Evolutionary conservation across 2,329 filamentous ascomycete genomes (phyloP), one percentile per base, ranked within the genome.

Genomic region (Calcarisporium arbuscula): DNA sequence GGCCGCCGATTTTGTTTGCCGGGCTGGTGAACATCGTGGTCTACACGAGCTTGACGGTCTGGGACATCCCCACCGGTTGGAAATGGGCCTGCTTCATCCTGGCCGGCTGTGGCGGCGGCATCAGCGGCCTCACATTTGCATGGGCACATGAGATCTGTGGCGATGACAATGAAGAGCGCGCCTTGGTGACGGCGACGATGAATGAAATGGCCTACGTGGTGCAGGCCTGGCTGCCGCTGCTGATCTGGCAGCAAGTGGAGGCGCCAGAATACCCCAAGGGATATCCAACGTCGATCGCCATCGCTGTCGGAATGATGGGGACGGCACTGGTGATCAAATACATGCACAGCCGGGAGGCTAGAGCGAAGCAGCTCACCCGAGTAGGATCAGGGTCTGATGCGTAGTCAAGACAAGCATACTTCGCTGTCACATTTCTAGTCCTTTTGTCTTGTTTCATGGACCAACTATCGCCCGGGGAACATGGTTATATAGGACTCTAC

Each of bases 161-260:
- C 23, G 64, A 61, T 9, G 65, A 70, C 40, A 70, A 78, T 35
- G 79, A 85, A 52, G 80, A 84, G 56, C 62, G 79, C 8, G 78
- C 80, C 0, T 60, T 85, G 5, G 77, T 84, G 1, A 69, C 80
- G 1, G 80, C 67, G 0, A 59, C 65, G 12, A 84, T 84, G 76
- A 85, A 84, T 40, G 71, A 80, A 49, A 70, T 84, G 60, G 79
- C 78, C 0, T 82, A 83, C 40, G 77, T 82, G 2, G 56, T 85
- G 28, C 78, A 84, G 48, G 76, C 79, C 0, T 85, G 80, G 80
- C 52, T 85, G 27, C 81, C 81, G 6, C 64, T 81, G 20, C 50
- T 82, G 8, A 67, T 82, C 8, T 83, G 78, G 79, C 72, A 77
- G 56, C 74, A 79, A 48, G 64, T 77, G 1, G 75, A 82, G 37